Percentiles rank a stretch among this genome's conserved stretches.
Evolutionary conservation across 2,329 filamentous ascomycete species (phyloP).

Genomic region (Sclerotinia minor): DNA sequence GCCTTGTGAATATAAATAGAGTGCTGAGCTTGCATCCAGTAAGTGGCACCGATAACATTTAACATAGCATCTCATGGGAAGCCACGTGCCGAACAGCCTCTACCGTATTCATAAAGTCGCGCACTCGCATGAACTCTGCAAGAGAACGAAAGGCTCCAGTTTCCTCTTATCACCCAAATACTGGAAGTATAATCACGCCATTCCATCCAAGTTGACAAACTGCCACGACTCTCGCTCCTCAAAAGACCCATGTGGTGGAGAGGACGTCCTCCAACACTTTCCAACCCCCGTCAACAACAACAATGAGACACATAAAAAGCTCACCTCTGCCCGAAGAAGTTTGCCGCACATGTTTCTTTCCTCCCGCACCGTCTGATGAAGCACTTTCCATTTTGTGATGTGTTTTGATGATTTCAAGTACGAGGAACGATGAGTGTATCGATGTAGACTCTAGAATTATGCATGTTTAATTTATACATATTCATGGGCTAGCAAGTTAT

Average conservation of each 20-base stretch:
- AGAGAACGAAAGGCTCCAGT: background rate
- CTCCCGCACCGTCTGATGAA: conserved; percentile 15
- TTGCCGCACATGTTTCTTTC: conserved; percentile 21
- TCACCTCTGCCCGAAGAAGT: conserved; percentile 24
- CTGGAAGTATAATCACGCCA: too few species aligned
- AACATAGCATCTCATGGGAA: background rate
- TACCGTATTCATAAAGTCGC: background rate
- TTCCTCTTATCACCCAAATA: background rate
- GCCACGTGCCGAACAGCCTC: background rate
- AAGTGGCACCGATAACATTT: background rate
- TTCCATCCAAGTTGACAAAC: background rate
- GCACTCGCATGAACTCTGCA: background rate
- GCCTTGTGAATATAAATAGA: background rate
- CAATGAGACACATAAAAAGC: background rate
- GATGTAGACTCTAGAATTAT: conserved; percentile 4
- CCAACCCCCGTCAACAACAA: too few species aligned
- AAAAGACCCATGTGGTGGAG: background rate
- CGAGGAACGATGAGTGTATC: background rate
- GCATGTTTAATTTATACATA: background rate
- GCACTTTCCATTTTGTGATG: conserved; percentile 9
- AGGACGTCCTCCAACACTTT: background rate
- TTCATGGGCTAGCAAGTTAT: background rate
- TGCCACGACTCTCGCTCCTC: background rate
- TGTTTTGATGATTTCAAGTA: background rate
- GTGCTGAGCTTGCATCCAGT: background rate